Evolutionary conservation across 1,284 basidiomycete genomes (phyloP), one percentile per base, ranked within the genome.

Genomic region (Apiotrichum montevideense): DNA sequence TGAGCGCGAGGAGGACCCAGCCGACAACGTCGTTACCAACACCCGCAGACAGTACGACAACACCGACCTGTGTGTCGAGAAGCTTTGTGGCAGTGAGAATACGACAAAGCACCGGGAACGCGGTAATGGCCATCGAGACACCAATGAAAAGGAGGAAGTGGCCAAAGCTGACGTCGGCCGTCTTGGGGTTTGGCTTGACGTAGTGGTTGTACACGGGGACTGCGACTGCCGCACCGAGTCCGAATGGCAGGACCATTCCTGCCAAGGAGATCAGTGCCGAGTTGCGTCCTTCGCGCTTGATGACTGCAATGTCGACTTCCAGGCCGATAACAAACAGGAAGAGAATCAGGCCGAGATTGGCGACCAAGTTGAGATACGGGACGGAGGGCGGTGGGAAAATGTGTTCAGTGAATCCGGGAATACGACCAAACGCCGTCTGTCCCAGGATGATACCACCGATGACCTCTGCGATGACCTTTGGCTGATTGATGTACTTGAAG

Each of bases 81-180:
- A 99, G 80, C 75, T 82, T 80, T 44, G 80, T 79, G 55, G 81
- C 79, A 13, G 79, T 79, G 7, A 80, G 66, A 59, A 81, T 81
- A 43, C 95, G 87, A 72, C 94, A 97, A 4, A 98, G 82, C 4
- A 98, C 94, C 0, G 82, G 89, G 73, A 95, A 95, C 0, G 93
- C 93, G 0, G 93, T 97, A 74, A 97, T 97, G 3, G 87, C 87
- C 77, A 86, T 91, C 0, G 92, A 78, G 14, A 95, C 90, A 49
- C 91, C 90, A 43, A 90, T 85, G 75, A 97, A 98, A 44, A 98
- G 85, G 81, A 98, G 84, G 75, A 98, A 98, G 71, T 96, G 83
- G 1, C 89, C 86, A 72, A 89, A 84, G 45, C 84, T 78, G 56
- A 87, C 83, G 3, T 67, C 57, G 0, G 74, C 67, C 63, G 85